These are phyloP conservation scores for Batrachochytrium dendrobatidis DNA, from an alignment of 371 early-diverging fungal genomes.

Conservation along the genomic window DNA sequence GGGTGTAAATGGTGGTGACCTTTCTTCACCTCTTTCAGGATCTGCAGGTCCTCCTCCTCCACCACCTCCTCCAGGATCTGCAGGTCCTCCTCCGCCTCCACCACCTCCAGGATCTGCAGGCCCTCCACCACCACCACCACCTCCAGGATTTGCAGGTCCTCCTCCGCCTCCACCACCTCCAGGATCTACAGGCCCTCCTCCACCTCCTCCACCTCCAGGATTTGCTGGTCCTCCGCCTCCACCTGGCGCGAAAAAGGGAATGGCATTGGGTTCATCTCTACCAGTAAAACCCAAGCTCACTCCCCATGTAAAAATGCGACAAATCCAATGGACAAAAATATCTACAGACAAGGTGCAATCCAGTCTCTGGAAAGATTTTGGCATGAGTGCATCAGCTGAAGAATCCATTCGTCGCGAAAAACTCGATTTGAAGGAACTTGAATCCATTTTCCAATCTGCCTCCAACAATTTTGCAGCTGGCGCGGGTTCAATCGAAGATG, in stretches of 20 bases:
- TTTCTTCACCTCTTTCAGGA: too few species aligned
- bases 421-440: conserved; percentile 27
- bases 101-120: not conserved
- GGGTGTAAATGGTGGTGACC: too few species aligned
- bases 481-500: too few species aligned
- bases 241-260: not conserved
- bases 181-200: not conserved
- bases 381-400: conserved; percentile 12
- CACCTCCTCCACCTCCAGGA: conserved; percentile 16
- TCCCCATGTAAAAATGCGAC: conserved; percentile 13
- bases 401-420: conserved; percentile 16
- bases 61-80: not conserved
- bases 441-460: conserved; percentile 29
- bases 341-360: not conserved
- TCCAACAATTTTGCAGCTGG: not conserved
- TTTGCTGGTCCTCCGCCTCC: conserved; percentile 11
- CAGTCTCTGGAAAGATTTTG: conserved; percentile 17
- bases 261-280: not conserved
- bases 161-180: not conserved
- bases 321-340: conserved; percentile 17
- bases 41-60: not conserved
- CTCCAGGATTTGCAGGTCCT: too few species aligned
- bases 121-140: conserved; percentile 11
- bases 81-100: not conserved
- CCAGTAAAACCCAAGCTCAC: conserved; percentile 18